phyloP scores from a whole-genome alignment of 495 filamentous ascomycete genomes.

The Evansstolkia leycettana region DNA sequence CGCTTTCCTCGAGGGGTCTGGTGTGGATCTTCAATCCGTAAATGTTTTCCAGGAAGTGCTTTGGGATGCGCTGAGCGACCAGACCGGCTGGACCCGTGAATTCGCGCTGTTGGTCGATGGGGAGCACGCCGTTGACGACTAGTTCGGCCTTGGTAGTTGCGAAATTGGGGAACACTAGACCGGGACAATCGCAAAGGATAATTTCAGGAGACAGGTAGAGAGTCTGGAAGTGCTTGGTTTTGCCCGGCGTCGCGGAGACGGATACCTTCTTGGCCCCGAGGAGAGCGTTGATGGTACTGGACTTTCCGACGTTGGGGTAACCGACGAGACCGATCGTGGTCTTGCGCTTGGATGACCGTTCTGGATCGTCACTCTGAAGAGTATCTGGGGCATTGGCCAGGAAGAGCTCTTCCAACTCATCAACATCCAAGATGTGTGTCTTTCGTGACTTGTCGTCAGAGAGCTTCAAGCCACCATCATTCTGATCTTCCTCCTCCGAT shows the following conservation, averaged over 20 bases:
- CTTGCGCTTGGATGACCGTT: slow-evolving; percentile 38
- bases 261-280: slow-evolving; percentile 98
- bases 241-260: slow-evolving; percentile 92
- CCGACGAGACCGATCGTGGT: slow-evolving; percentile 88
- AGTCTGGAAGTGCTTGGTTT: slow-evolving; percentile 99
- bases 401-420: slow-evolving; percentile 87
- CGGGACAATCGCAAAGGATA: slow-evolving; percentile 94
- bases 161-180: slow-evolving; percentile 97
- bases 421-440: slow-evolving; percentile 76
- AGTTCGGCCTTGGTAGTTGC: slow-evolving; percentile 93
- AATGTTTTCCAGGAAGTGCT: slow-evolving; percentile 75
- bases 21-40: slow-evolving; percentile 85
- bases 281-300: slow-evolving; percentile 96
- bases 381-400: slow-evolving; percentile 55
- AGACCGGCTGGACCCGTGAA: slow-evolving; percentile 79
- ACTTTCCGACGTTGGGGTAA: slow-evolving; percentile 99
- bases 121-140: slow-evolving; percentile 88
- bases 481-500: slow-evolving; percentile 14
- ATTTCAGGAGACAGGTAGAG: slow-evolving; percentile 84
- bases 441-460: slow-evolving; percentile 29
- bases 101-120: slow-evolving; percentile 94
- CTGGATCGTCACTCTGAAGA: slow-evolving; percentile 21
- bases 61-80: slow-evolving; percentile 85
- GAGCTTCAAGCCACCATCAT: slow-evolving; percentile 17
- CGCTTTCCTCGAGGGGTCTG: slow-evolving; percentile 82